Evolutionary conservation across 164 flowering plant genomes (phyloP).

Genomic region (Taxillus chinensis): DNA sequence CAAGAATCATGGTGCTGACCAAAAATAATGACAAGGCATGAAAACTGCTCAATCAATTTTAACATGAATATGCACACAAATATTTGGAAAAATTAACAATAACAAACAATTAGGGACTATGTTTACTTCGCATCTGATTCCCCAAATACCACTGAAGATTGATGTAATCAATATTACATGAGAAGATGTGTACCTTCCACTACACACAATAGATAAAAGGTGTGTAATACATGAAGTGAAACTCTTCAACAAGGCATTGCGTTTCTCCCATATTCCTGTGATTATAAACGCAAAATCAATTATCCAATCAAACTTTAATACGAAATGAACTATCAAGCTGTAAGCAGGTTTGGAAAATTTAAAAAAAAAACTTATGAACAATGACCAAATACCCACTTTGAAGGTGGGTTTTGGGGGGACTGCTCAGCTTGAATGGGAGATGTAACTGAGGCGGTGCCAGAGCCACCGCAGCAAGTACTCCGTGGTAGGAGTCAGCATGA

Average conservation of each 20-base stretch:
- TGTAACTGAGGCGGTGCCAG: background rate
- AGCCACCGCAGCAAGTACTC: background rate
- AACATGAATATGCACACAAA: too few relatives aligned
- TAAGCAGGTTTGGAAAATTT: background rate
- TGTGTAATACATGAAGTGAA: slow-evolving; percentile 39
- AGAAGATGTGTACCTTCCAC: slow-evolving; percentile 48
- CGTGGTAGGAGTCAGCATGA: slow-evolving; percentile 12
- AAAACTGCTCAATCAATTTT: too few relatives aligned
- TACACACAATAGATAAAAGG: slow-evolving; percentile 30
- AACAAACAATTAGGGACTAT: too few relatives aligned
- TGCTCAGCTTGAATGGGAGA: background rate
- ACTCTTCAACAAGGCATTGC: slow-evolving; percentile 34
- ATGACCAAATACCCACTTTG: too few relatives aligned
- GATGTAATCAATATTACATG: background rate
- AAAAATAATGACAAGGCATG: too few relatives aligned
- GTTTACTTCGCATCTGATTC: too few relatives aligned
- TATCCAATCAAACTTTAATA: background rate
- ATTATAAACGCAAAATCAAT: background rate
- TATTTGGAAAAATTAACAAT: too few relatives aligned
- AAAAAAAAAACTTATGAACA: background rate
- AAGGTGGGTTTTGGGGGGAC: too few relatives aligned
- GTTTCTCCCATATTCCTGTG: slow-evolving; percentile 47
- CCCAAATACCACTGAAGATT: background rate
- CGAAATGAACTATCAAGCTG: background rate
- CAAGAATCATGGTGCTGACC: too few relatives aligned